Base-by-base conservation (phyloP, 441 rosid species). In the Syzygium malaccense region DNA sequence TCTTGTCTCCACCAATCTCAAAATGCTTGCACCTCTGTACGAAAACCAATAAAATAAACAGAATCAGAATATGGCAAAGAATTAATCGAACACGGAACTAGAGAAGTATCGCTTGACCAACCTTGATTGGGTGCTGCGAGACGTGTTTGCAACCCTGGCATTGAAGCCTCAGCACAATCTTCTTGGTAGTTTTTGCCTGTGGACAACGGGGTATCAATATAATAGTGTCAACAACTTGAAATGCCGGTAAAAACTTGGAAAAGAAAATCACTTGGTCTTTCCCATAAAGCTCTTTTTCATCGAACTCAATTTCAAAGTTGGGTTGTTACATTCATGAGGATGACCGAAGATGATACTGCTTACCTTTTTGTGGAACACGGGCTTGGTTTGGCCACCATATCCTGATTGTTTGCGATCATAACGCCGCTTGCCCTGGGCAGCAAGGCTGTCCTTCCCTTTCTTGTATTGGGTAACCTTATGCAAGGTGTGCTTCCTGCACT, bases 1-100 rank as follows among this genome's bases (percentile, higher is more conserved):
- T 89, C 90, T 89, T 89, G 88, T 89, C 90, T 89, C 90, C 90
- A 79, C 90, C 90, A 28, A 89, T 89, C 55, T 89, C 90, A 58
- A 89, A 89, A 80, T 89, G 90, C 88, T 89, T 89, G 88, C 90
- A 89, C 58, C 90, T 89, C 90, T 89, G 90, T 78, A 89, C 19
- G 7, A 85, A 33, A 55, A 28, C n/a, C 48, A 58, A 85, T 32
- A 23, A 1, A 26, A 85, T 66, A 56, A 12, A 86, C n/a, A 28
- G 3, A 19, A 57, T 12, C 64, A 89, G 28, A n/a, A 45, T 10
- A 54, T 23, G 9, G 83, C 68, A 86, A 57, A 75, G 54, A 51
- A 85, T 32, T 33, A 30, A 32, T 32, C 3, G 3, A 15, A 54
- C 4, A 30, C 20, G 75, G 56, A 56, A 55, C 18, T 0, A 28